Evolutionary conservation across 148 eudicot genomes (phyloP).

Genomic region (Mesembryanthemum crystallinum): DNA sequence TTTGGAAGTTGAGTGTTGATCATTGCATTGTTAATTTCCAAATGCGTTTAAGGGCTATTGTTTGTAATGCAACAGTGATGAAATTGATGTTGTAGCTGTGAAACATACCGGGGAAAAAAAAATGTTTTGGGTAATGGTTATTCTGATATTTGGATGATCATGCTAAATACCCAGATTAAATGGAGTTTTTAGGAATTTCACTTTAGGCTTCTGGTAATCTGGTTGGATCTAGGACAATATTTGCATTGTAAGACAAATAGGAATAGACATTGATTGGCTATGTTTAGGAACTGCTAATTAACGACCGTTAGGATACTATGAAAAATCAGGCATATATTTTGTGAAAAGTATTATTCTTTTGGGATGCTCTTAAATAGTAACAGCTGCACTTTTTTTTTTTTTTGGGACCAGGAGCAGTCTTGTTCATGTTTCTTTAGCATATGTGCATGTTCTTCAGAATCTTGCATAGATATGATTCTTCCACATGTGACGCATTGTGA

Average conservation of each 20-base stretch:
- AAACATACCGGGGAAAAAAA: no score
- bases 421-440: conserved; percentile 7
- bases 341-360: background rate
- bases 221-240: background rate
- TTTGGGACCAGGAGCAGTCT: background rate
- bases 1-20: no score
- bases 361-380: background rate
- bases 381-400: background rate
- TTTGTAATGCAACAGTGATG: no score
- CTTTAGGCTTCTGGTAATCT: background rate
- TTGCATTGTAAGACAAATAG: background rate
- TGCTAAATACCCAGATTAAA: background rate
- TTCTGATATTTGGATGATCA: background rate
- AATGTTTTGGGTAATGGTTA: background rate
- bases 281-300: background rate
- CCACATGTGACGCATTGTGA: conserved; percentile 15
- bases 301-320: background rate
- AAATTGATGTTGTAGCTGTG: no score
- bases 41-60: no score
- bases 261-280: background rate
- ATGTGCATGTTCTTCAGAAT: conserved; percentile 7
- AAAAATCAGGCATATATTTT: background rate
- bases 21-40: no score
- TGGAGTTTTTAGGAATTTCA: background rate
- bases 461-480: conserved; percentile 11